phyloP scores from a whole-genome alignment of 495 filamentous ascomycete genomes.

The Talaromyces nanjingensis region DNA sequence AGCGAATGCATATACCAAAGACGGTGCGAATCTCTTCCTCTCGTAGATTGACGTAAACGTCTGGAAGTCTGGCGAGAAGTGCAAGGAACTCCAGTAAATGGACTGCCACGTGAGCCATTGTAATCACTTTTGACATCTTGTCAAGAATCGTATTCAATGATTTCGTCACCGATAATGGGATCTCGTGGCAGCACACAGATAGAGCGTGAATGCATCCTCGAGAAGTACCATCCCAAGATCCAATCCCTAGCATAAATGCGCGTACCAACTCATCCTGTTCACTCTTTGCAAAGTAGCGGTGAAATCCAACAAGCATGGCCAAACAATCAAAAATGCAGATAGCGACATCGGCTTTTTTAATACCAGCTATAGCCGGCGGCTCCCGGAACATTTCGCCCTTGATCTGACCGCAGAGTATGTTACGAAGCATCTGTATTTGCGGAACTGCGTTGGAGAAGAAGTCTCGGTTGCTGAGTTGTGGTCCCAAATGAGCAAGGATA shows the following conservation, averaged over 20 bases:
- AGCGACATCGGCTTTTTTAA: conserved; percentile 82
- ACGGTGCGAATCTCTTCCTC: conserved; percentile 86
- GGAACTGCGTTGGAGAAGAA: conserved; percentile 65
- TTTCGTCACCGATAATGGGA: conserved; percentile 75
- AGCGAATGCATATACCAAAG: conserved; percentile 90
- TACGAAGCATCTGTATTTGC: conserved; percentile 71
- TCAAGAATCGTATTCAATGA: conserved; percentile 74
- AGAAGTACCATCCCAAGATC: conserved; percentile 76
- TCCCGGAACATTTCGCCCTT: conserved; percentile 66
- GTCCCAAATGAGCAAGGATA: conserved; percentile 76
- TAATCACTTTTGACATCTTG: conserved; percentile 92
- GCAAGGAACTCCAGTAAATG: conserved; percentile 93
- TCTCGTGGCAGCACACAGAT: conserved; percentile 87
- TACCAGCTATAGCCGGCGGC: conserved; percentile 61
- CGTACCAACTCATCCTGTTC: conserved; percentile 87
- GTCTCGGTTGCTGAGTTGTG: conserved; percentile 84
- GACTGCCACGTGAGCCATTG: conserved; percentile 79
- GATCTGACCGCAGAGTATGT: conserved; percentile 72
- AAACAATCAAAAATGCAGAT: conserved; percentile 81
- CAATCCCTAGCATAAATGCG: conserved; percentile 73
- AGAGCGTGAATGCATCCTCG: conserved; percentile 92
- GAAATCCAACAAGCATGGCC: conserved; percentile 80
- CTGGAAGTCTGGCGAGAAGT: conserved; percentile 74
- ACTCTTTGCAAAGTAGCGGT: conserved; percentile 71
- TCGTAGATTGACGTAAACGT: conserved; percentile 78